A percentile compares a stretch with the other conserved stretches of the same genome.
phyloP scores from a whole-genome alignment of 345 rosid genomes.

The Pistacia vera region DNA sequence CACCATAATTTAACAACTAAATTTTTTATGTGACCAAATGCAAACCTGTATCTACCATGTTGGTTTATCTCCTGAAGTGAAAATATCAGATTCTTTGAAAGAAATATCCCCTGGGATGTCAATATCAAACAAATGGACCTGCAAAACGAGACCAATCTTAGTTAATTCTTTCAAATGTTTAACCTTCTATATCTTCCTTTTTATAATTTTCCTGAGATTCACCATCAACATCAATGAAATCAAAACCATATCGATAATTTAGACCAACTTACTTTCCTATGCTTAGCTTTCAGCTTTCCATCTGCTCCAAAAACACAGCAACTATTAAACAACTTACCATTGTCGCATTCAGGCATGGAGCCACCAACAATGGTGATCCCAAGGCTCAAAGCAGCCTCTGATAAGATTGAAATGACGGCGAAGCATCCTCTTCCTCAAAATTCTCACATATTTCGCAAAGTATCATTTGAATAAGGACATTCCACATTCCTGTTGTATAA shows the following conservation, averaged over 20 bases:
- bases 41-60: constrained; percentile 27
- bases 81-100: constrained; percentile 28
- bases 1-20: background rate
- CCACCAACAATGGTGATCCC: constrained; percentile 33
- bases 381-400: constrained; percentile 28
- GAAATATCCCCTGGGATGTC: constrained; percentile 24
- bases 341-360: constrained; percentile 26
- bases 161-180: background rate
- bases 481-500: constrained; percentile 29
- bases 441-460: constrained; percentile 29
- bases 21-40: background rate
- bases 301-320: constrained; percentile 34
- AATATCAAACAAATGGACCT: constrained; percentile 32
- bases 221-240: background rate
- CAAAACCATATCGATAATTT: background rate
- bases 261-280: constrained; percentile 22
- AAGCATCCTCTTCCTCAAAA: constrained; percentile 14
- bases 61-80: constrained; percentile 23
- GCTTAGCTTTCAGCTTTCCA: constrained; percentile 32
- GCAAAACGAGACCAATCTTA: constrained; percentile 2
- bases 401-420: constrained; percentile 23
- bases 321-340: constrained; percentile 26
- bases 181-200: too few species aligned
- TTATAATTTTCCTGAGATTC: background rate
- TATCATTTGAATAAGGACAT: constrained; percentile 30